These are phyloP conservation scores for Colletotrichum sp. DNA, from an alignment of 2,329 filamentous ascomycete species.

Conservation along the genomic window DNA sequence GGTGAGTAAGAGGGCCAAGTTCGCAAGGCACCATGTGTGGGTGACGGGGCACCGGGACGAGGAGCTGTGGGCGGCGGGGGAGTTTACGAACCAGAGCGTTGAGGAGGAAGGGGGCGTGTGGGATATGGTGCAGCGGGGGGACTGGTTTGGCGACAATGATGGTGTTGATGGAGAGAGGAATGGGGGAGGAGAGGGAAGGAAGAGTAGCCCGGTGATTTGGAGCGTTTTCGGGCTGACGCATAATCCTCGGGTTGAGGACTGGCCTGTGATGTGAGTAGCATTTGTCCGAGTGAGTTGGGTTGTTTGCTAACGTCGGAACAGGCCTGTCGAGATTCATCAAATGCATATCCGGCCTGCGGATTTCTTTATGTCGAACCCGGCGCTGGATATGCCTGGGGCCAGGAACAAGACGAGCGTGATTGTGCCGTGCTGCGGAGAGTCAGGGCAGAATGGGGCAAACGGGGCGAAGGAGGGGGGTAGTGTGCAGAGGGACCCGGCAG, in stretches of 20 bases:
- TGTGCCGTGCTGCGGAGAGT: slow-evolving; percentile 35
- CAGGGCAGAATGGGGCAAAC: background rate
- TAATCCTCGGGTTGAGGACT: slow-evolving; percentile 53
- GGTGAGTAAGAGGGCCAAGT: slow-evolving; percentile 47
- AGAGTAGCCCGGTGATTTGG: slow-evolving; percentile 46
- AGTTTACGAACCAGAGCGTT: slow-evolving; percentile 55
- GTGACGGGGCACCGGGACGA: slow-evolving; percentile 54
- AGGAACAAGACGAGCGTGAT: slow-evolving; percentile 46
- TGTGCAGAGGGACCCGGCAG: slow-evolving; percentile 32
- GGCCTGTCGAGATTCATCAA: slow-evolving; percentile 54
- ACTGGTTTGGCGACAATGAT: slow-evolving; percentile 42
- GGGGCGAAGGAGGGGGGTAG: background rate
- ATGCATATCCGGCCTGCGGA: slow-evolving; percentile 49
- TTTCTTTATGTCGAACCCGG: slow-evolving; percentile 52
- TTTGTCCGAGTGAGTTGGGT: background rate
- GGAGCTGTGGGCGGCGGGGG: slow-evolving; percentile 55
- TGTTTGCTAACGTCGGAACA: background rate
- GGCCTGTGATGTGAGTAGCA: slow-evolving; percentile 54
- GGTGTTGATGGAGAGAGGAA: background rate
- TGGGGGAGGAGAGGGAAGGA: slow-evolving; percentile 2
- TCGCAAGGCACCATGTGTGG: slow-evolving; percentile 52
- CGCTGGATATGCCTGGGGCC: slow-evolving; percentile 46
- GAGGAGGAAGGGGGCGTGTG: slow-evolving; percentile 47
- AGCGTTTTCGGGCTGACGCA: slow-evolving; percentile 54
- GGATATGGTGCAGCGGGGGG: slow-evolving; percentile 50